phyloP scores from a whole-genome alignment of 2,329 filamentous ascomycete species.

The Neofusicoccum ribis region DNA sequence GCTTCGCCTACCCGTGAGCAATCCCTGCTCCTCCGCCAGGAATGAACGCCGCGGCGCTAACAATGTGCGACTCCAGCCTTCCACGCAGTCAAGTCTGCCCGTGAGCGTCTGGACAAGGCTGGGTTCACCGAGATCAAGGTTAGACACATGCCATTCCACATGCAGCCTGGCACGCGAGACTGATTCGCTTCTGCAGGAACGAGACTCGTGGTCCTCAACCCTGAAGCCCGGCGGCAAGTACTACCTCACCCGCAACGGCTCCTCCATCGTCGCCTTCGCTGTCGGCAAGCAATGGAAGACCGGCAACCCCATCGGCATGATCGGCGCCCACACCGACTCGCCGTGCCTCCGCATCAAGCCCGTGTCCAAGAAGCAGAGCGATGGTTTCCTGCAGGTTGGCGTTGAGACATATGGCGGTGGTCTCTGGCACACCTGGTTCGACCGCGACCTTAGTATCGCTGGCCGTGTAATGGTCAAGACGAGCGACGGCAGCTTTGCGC shows the following conservation, averaged over 20 bases:
- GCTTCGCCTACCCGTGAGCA: conserved; percentile 80
- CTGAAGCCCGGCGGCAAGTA: conserved; percentile 90
- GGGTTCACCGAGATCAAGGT: conserved; percentile 84
- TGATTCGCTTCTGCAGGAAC: conserved; percentile 58
- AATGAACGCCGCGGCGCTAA: conserved; percentile 8
- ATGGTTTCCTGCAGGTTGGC: conserved; percentile 89
- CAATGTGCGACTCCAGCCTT: conserved; percentile 64
- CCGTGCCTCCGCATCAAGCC: conserved; percentile 91
- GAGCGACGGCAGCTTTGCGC: conserved; percentile 70
- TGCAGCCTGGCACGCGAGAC: background rate
- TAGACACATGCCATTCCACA: conserved; percentile 18
- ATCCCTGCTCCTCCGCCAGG: conserved; percentile 1
- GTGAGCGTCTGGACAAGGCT: conserved; percentile 72
- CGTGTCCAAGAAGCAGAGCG: conserved; percentile 81
- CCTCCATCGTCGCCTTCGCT: conserved; percentile 88
- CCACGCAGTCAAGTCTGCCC: conserved; percentile 83
- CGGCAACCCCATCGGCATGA: conserved; percentile 86
- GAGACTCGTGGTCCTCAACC: conserved; percentile 79
- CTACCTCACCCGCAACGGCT: conserved; percentile 90
- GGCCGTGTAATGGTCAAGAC: conserved; percentile 82
- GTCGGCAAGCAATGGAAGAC: conserved; percentile 89
- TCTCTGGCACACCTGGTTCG: conserved; percentile 98
- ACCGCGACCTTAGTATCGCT: conserved; percentile 87
- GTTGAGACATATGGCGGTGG: conserved; percentile 97
- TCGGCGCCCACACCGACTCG: conserved; percentile 95